Evolutionary conservation across 2,329 filamentous ascomycete genomes (phyloP).

Genomic region (Aureobasidium zeae): DNA sequence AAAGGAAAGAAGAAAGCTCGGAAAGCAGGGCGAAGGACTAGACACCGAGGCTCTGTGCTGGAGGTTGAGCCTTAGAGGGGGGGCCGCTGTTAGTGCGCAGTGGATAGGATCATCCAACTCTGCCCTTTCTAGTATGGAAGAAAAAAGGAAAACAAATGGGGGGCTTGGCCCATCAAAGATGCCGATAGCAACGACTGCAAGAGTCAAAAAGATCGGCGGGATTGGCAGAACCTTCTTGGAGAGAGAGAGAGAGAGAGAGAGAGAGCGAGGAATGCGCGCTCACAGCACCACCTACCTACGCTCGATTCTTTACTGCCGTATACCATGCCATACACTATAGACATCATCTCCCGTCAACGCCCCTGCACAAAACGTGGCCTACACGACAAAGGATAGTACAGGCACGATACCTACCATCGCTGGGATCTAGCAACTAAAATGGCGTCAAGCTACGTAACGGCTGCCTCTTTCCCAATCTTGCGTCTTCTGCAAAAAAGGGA

Average conservation of each 20-base stretch:
- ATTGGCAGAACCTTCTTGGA: background rate
- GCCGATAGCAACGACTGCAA: background rate
- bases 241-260: too few relatives aligned
- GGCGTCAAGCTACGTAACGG: constrained; percentile 9
- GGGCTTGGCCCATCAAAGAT: constrained; percentile 6
- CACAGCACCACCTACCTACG: too few relatives aligned
- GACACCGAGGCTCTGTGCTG: constrained; percentile 13
- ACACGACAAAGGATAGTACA: constrained; percentile 5
- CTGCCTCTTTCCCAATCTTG: too few relatives aligned
- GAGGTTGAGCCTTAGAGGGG: constrained; percentile 7
- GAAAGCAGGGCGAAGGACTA: constrained; percentile 8
- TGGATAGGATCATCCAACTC: constrained; percentile 8
- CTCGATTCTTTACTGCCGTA: too few relatives aligned
- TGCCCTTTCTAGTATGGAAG: background rate
- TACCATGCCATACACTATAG: too few relatives aligned
- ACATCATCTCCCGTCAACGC: too few relatives aligned
- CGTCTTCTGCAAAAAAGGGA: too few relatives aligned
- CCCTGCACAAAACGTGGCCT: too few relatives aligned
- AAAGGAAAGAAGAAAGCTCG: constrained; percentile 6
- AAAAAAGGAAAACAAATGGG: constrained; percentile 8
- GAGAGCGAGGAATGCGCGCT: too few relatives aligned
- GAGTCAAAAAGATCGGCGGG: constrained; percentile 14
- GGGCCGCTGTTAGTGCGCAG: background rate
- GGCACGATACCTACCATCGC: too few relatives aligned
- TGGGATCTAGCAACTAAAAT: constrained; percentile 5